These are phyloP conservation scores for Tetrapyrgos nigripes DNA, from an alignment of 1,284 basidiomycete species.

Conservation along the genomic window DNA sequence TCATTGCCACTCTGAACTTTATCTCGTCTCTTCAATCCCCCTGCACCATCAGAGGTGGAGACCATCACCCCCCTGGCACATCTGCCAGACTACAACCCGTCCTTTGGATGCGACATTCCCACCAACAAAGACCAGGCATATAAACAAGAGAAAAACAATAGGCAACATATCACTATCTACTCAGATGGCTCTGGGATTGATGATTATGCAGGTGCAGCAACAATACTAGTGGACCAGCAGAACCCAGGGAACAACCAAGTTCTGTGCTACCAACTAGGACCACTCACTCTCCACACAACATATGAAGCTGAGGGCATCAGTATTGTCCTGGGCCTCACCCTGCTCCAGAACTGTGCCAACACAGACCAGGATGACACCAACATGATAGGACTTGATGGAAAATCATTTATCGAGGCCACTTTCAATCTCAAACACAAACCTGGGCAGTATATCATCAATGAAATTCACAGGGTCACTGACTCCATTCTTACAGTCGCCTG, in stretches of 20 bases:
- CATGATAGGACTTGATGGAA: not conserved
- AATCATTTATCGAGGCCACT: not conserved
- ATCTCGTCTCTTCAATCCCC: conserved; percentile 1
- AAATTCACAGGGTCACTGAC: not conserved
- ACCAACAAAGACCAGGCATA: not conserved
- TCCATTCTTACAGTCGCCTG: not conserved
- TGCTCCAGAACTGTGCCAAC: not conserved
- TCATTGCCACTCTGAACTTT: conserved; percentile 17
- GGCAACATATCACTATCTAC: not conserved
- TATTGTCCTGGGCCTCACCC: not conserved
- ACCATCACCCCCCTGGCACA: conserved; percentile 12
- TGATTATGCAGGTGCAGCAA: not conserved
- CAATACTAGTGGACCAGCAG: not conserved
- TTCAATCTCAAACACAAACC: not conserved
- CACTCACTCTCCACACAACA: not conserved
- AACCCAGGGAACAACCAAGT: not conserved
- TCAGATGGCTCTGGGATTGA: not conserved
- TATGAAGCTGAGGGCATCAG: not conserved
- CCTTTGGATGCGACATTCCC: not conserved
- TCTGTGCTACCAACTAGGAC: not conserved
- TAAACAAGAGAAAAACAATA: not conserved
- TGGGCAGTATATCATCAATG: not conserved
- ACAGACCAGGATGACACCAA: not conserved
- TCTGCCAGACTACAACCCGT: not conserved
- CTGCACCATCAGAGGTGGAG: conserved; percentile 15